Conservation (phyloP, 2,329 filamentous ascomycete species). For the Juglanconis oblonga region DNA sequence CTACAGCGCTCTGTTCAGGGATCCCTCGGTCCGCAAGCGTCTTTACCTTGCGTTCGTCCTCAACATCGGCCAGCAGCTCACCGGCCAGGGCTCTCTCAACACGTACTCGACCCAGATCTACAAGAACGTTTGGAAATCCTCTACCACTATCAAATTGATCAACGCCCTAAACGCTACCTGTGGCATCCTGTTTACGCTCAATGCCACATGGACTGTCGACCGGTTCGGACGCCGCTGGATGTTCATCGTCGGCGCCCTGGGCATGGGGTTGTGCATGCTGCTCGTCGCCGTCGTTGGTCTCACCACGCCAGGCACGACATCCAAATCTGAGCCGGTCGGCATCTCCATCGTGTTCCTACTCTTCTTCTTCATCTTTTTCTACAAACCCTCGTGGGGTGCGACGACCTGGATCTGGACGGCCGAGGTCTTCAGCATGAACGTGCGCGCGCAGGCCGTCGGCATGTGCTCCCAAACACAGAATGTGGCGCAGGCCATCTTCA, state of each 20-base stretch:
- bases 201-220: slow-evolving; percentile 71
- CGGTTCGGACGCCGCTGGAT: slow-evolving; percentile 69
- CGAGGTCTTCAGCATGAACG: slow-evolving; percentile 67
- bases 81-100: slow-evolving; percentile 71
- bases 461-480: slow-evolving; percentile 59
- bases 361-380: slow-evolving; percentile 62
- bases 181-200: slow-evolving; percentile 70
- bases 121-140: slow-evolving; percentile 62
- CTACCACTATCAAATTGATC: slow-evolving; percentile 64
- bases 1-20: slow-evolving; percentile 68
- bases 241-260: slow-evolving; percentile 64
- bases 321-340: slow-evolving; percentile 56
- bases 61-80: slow-evolving; percentile 70
- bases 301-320: slow-evolving; percentile 48
- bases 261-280: slow-evolving; percentile 70
- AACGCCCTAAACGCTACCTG: slow-evolving; percentile 73
- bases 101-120: slow-evolving; percentile 72
- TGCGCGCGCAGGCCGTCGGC: slow-evolving; percentile 67
- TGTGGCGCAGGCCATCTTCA: slow-evolving; percentile 58
- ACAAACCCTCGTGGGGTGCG: slow-evolving; percentile 65
- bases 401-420: slow-evolving; percentile 68
- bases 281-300: slow-evolving; percentile 48
- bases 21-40: slow-evolving; percentile 65
- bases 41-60: slow-evolving; percentile 63
- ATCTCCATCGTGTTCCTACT: slow-evolving; percentile 63